Evolutionary conservation across 805 yeast species (phyloP).

Genomic region (Candida sonorensis): DNA sequence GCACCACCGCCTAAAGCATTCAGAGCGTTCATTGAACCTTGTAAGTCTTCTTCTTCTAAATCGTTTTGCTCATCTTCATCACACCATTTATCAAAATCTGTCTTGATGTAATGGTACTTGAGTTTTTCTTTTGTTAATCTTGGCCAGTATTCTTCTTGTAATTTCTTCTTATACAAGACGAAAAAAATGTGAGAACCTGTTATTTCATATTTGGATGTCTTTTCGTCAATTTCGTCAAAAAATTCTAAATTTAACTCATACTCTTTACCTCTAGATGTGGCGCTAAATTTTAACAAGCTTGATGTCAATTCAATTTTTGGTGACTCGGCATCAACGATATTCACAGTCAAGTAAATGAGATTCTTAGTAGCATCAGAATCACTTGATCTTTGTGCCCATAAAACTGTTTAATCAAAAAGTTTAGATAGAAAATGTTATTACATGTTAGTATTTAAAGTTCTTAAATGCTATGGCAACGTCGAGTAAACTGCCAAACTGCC

Average conservation of each 20-base stretch:
- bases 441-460: constrained; percentile 4
- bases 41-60: constrained; percentile 35
- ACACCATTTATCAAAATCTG: constrained; percentile 97
- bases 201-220: constrained; percentile 47
- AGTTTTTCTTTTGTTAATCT: constrained; percentile 83
- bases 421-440: not conserved
- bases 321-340: constrained; percentile 60
- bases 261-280: constrained; percentile 40
- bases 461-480: not conserved
- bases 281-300: constrained; percentile 44
- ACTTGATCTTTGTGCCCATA: constrained; percentile 96
- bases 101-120: constrained; percentile 74
- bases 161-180: constrained; percentile 61
- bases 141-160: constrained; percentile 86
- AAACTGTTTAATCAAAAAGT: too few relatives aligned
- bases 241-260: constrained; percentile 71
- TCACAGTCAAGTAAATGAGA: constrained; percentile 65
- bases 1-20: constrained; percentile 13
- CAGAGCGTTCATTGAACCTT: constrained; percentile 16
- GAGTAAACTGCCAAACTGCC: not conserved
- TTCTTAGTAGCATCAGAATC: constrained; percentile 69
- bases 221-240: constrained; percentile 66
- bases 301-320: constrained; percentile 58
- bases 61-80: constrained; percentile 97
- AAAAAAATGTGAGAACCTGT: constrained; percentile 61